A percentile compares a stretch with the other conserved stretches of the same genome.
These are phyloP conservation scores for Cadophora sp. DNA, from an alignment of 2,329 filamentous ascomycete genomes.

Conservation along the genomic window DNA sequence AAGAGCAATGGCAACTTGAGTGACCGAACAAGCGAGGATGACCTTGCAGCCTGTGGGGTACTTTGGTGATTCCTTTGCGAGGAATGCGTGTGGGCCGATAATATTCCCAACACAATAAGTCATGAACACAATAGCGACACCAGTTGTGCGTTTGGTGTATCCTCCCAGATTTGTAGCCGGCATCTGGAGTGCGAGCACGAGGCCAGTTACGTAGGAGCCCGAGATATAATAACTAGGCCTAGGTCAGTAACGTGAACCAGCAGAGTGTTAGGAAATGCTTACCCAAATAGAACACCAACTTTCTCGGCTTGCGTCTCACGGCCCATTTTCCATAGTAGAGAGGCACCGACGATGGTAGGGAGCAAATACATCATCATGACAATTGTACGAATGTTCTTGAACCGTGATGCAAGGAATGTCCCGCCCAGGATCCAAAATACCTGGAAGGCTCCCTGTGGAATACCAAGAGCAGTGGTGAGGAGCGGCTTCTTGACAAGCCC, in stretches of 20 bases:
- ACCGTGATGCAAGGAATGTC: constrained; percentile 57
- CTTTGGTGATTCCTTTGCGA: constrained; percentile 52
- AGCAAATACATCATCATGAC: constrained; percentile 43
- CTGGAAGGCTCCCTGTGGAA: constrained; percentile 61
- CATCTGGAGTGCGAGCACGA: constrained; percentile 61
- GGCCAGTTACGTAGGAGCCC: constrained; percentile 55
- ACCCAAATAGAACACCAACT: constrained; percentile 43
- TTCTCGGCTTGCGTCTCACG: constrained; percentile 34
- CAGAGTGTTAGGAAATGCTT: neutral
- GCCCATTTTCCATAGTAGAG: constrained; percentile 42
- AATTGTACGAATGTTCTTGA: constrained; percentile 57
- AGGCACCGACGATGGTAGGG: constrained; percentile 43
- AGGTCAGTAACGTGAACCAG: neutral
- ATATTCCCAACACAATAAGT: constrained; percentile 28
- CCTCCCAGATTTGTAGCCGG: constrained; percentile 52
- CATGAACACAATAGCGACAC: constrained; percentile 52
- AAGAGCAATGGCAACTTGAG: constrained; percentile 50
- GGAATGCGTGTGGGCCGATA: constrained; percentile 62
- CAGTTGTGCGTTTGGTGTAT: constrained; percentile 55
- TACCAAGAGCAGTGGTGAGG: constrained; percentile 58
- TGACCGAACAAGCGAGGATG: constrained; percentile 54
- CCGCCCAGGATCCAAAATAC: constrained; percentile 60
- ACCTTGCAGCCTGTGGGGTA: constrained; percentile 60
- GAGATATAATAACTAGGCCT: constrained; percentile 41
- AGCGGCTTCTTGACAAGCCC: constrained; percentile 53